These are phyloP conservation scores for Pinus taeda DNA, from an alignment of 75 land plant genomes.

Conservation along the genomic window DNA sequence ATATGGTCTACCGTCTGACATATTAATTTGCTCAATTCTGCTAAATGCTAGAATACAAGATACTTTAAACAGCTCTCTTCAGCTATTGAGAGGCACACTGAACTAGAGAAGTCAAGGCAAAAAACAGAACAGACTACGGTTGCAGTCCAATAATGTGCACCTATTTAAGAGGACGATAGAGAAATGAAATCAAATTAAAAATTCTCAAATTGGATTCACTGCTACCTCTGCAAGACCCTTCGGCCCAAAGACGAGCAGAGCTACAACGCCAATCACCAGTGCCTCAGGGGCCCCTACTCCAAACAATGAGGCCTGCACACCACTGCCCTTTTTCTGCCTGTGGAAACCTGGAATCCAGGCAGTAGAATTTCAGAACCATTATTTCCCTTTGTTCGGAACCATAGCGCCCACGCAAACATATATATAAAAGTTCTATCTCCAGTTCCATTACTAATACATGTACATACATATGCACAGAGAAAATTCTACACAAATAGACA, in stretches of 20 bases:
- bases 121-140: not conserved
- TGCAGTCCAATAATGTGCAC: not conserved
- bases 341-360: slow-evolving; percentile 15
- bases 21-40: not conserved
- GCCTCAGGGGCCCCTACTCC: slow-evolving; percentile 99
- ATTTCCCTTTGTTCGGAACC: not conserved
- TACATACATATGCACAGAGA: not conserved
- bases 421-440: not conserved
- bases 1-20: not conserved
- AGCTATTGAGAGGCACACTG: not conserved
- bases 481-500: not conserved
- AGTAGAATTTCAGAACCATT: not conserved
- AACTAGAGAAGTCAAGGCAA: not conserved
- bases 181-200: not conserved
- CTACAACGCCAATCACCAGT: slow-evolving; percentile 94
- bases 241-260: slow-evolving; percentile 96
- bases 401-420: not conserved
- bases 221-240: slow-evolving; percentile 96
- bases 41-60: not conserved
- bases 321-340: slow-evolving; percentile 16
- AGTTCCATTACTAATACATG: not conserved
- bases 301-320: slow-evolving; percentile 75
- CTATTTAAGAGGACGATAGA: not conserved
- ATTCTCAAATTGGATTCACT: not conserved
- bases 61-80: not conserved